Conservation (phyloP, 2,329 filamentous ascomycete species). For the Fusarium multiceps region DNA sequence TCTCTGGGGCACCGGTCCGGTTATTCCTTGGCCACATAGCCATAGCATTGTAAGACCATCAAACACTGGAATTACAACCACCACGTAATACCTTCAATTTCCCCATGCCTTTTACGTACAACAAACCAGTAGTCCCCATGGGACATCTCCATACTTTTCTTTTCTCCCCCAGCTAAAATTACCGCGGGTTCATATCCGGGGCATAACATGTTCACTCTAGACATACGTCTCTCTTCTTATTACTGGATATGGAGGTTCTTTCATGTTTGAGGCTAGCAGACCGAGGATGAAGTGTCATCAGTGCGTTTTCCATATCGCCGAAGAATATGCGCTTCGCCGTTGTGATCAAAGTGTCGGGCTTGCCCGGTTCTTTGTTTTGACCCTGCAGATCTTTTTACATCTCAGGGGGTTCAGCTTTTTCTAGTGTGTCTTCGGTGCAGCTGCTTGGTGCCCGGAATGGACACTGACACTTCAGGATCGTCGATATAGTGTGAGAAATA, state of each 20-base stretch:
- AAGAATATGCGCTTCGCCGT: neutral
- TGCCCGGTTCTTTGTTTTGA: conserved; percentile 14
- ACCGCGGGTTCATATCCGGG: conserved; percentile 20
- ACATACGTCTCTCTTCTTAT: conserved; percentile 20
- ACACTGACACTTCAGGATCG: conserved; percentile 7
- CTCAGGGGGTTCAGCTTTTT: conserved; percentile 2
- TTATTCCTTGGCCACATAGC: conserved; percentile 7
- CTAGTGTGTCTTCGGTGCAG: conserved; percentile 13
- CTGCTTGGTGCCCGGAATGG: neutral
- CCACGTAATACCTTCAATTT: conserved; percentile 7
- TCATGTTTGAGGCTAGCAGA: conserved; percentile 3
- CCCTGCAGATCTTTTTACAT: conserved; percentile 25
- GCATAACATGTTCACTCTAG: conserved; percentile 28
- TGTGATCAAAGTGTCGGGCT: conserved; percentile 20
- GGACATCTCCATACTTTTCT: conserved; percentile 31
- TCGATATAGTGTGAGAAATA: conserved; percentile 1
- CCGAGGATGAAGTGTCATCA: conserved; percentile 22
- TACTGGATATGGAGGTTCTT: conserved; percentile 1
- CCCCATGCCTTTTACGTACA: conserved; percentile 41
- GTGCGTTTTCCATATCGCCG: conserved; percentile 12
- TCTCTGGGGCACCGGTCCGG: conserved; percentile 2
- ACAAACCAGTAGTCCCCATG: conserved; percentile 38
- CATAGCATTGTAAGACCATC: conserved; percentile 2
- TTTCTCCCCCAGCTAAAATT: conserved; percentile 22
- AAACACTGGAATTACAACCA: conserved; percentile 1